These are phyloP conservation scores for Theileria sp. DNA, from an alignment of 169 alveolate genomes.

Conservation along the genomic window DNA sequence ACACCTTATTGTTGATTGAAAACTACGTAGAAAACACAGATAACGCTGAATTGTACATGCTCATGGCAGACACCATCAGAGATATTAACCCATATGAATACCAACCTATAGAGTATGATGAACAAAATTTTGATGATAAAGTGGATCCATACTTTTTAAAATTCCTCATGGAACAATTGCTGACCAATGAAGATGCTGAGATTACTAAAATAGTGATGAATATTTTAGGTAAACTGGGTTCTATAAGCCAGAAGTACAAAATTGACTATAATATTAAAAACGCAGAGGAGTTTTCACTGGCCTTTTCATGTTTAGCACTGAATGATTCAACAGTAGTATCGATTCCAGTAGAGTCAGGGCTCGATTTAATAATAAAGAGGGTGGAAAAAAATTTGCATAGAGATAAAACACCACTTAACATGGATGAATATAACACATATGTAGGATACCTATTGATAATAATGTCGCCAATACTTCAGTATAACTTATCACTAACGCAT, in stretches of 20 bases:
- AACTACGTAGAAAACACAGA: conserved; percentile 22
- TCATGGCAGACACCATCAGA: conserved; percentile 11
- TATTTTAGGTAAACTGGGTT: not conserved
- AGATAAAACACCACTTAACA: not conserved
- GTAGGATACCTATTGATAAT: conserved; percentile 2
- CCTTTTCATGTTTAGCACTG: not conserved
- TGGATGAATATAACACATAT: not conserved
- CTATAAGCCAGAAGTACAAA: conserved; percentile 13
- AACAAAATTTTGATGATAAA: conserved; percentile 18
- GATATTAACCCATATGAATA: conserved; percentile 26
- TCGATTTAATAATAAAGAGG: not conserved
- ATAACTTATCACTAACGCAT: conserved; percentile 3
- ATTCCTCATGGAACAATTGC: conserved; percentile 3
- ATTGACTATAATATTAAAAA: conserved; percentile 6
- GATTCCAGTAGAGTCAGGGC: conserved; percentile 8
- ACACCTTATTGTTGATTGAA: conserved; percentile 11
- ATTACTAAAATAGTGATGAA: not conserved
- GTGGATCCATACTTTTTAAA: conserved; percentile 29
- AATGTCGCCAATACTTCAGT: conserved; percentile 7
- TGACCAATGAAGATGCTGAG: not conserved
- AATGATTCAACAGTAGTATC: conserved; percentile 4
- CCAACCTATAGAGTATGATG: conserved; percentile 16
- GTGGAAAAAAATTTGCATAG: not conserved
- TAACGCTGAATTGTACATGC: conserved; percentile 1
- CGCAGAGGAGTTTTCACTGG: conserved; percentile 6